Percentiles rank a stretch among this genome's conserved stretches.
phyloP scores from a whole-genome alignment of 352 stramenopile genomes.

The Phytophthora pluvialis region DNA sequence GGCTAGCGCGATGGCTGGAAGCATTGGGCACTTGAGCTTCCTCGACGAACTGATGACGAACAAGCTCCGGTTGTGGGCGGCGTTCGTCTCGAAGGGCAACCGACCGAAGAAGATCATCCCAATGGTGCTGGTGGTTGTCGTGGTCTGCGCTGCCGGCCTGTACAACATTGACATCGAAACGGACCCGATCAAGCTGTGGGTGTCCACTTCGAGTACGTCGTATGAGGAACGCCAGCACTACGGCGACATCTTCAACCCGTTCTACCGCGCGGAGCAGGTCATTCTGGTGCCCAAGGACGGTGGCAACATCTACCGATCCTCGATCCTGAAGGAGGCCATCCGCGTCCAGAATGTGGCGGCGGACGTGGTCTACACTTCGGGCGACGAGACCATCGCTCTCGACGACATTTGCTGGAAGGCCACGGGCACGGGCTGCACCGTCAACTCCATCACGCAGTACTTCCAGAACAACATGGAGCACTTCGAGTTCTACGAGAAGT shows the following conservation, averaged over 20 bases:
- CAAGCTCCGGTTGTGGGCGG: slow-evolving; percentile 48
- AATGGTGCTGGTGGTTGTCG: slow-evolving; percentile 42
- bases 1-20: slow-evolving; percentile 27
- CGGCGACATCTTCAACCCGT: slow-evolving; percentile 67
- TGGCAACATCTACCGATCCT: slow-evolving; percentile 53
- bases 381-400: slow-evolving; percentile 38
- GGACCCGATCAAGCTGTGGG: slow-evolving; percentile 70
- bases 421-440: slow-evolving; percentile 59
- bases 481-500: slow-evolving; percentile 64
- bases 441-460: slow-evolving; percentile 70
- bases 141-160: slow-evolving; percentile 45
- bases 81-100: slow-evolving; percentile 45
- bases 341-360: slow-evolving; percentile 54
- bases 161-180: slow-evolving; percentile 60
- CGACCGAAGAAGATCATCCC: slow-evolving; percentile 50
- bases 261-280: slow-evolving; percentile 70
- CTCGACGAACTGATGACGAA: slow-evolving; percentile 51
- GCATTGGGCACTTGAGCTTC: slow-evolving; percentile 34
- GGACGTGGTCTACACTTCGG: slow-evolving; percentile 44
- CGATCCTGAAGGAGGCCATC: slow-evolving; percentile 59
- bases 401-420: slow-evolving; percentile 76
- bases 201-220: slow-evolving; percentile 56
- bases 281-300: slow-evolving; percentile 70
- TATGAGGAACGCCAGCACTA: slow-evolving; percentile 64
- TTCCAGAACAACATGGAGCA: slow-evolving; percentile 71